Conservation (phyloP, 2,329 filamentous ascomycete genomes). For the Lasiodiplodia theobromae region DNA sequence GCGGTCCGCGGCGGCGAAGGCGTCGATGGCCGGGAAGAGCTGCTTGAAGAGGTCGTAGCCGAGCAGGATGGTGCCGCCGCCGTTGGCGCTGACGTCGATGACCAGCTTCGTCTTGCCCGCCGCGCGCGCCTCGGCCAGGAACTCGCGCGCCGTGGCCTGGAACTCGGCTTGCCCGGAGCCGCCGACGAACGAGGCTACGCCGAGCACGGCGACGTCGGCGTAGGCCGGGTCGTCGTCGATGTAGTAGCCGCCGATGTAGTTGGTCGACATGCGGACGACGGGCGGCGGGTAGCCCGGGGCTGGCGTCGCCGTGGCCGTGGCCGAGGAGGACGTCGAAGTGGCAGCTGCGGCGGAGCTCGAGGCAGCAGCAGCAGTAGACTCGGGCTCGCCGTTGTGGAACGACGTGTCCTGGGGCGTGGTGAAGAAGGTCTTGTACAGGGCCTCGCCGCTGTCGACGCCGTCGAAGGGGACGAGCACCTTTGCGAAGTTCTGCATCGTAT, state of each 20-base stretch:
- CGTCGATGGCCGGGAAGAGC: conserved; percentile 59
- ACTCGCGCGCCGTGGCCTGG: conserved; percentile 50
- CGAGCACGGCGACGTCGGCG: conserved; percentile 54
- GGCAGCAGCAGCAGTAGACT: neutral
- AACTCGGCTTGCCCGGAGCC: conserved; percentile 40
- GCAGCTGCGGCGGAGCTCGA: conserved; percentile 1
- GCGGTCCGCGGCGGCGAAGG: conserved; percentile 58
- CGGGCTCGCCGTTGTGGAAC: conserved; percentile 17
- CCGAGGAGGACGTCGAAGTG: conserved; percentile 33
- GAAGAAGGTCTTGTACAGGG: conserved; percentile 50
- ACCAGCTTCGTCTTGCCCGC: conserved; percentile 67
- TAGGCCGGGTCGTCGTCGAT: conserved; percentile 49
- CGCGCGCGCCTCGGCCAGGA: conserved; percentile 51
- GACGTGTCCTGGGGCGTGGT: conserved; percentile 36
- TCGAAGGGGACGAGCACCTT: conserved; percentile 48
- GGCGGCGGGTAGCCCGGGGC: conserved; percentile 54
- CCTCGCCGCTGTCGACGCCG: conserved; percentile 48
- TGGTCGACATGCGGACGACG: conserved; percentile 47
- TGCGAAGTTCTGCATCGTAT: conserved; percentile 53
- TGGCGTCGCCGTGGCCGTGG: conserved; percentile 33
- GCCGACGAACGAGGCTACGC: conserved; percentile 50
- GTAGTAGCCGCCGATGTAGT: conserved; percentile 56
- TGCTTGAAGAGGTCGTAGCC: conserved; percentile 68
- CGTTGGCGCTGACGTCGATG: conserved; percentile 66
- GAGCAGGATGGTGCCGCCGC: conserved; percentile 65